Base-by-base conservation (phyloP, 2,329 filamentous ascomycete species). In the Clonostachys chloroleuca region DNA sequence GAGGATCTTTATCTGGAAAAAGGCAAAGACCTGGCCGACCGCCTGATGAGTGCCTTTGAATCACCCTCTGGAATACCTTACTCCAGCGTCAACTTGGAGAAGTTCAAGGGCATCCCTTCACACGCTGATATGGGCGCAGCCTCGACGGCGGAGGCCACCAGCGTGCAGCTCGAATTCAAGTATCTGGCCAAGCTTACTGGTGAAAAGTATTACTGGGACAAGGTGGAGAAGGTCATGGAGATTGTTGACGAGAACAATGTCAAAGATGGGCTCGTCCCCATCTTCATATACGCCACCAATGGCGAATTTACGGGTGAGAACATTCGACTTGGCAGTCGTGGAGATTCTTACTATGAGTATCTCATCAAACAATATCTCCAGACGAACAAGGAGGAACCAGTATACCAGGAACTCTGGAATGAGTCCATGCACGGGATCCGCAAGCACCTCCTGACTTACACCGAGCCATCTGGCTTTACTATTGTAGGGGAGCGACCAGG, bases 341-440 rank as follows among this genome's bases (percentile, higher is more conserved):
- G 94, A 42, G 94, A 99, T 71, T 96, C 92, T 43, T 99, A 97
- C 70, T 99, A 99, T 69, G 90, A 99, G 69, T 99, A 99, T 65
- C 81, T 99, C 44, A 95, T 97, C 74, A 99, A 99, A 72, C 94
- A 99, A 65, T 97, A 95, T 63, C 77, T 96, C 17, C 94, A 99
- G 67, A 99, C 94, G 12, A 89, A 88, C 48, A 83, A 87, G 62
- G 77, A 92, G 59, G 92, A 99, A 64, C 76, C 83, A 1, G 70
- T 97, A 14, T 99, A 99, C 66, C 76, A 85, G 54, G 88, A 94
- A 13, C 89, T 99, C 84, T 99, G 95, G 92, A 78, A 92, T 37
- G 87, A 99, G 62, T 78, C 90, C 13, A 73, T 99, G 42, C 74
- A 73, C 14, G 94, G 92, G 44, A 84, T 97, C 48, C 90, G 92